phyloP scores from a whole-genome alignment of 257 asterid species.

The Solanum corneliomulleri region DNA sequence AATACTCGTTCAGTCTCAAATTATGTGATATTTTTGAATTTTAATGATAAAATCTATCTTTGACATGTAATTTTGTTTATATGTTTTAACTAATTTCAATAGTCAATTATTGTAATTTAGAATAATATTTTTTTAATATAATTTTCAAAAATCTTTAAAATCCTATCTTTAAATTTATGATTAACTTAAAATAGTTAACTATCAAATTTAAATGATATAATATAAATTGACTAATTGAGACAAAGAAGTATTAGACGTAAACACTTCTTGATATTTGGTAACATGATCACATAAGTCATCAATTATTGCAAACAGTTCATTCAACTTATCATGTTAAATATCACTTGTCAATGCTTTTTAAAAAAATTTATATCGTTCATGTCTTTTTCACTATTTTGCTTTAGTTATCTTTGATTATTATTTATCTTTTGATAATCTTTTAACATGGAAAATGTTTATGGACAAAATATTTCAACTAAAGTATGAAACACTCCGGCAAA shows the following conservation, averaged over 20 bases:
- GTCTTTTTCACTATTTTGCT: background rate
- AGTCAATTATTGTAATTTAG: too few relatives aligned
- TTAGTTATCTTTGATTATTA: background rate
- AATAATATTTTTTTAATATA: too few relatives aligned
- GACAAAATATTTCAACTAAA: background rate
- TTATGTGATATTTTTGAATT: too few relatives aligned
- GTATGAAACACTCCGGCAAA: background rate
- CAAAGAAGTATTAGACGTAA: too few relatives aligned
- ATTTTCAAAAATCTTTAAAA: too few relatives aligned
- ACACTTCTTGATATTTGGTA: background rate
- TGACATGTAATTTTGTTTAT: fast-evolving
- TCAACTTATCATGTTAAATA: background rate
- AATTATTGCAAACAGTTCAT: background rate
- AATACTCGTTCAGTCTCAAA: background rate
- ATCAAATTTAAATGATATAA: too few relatives aligned
- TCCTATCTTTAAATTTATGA: too few relatives aligned
- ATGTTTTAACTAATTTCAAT: too few relatives aligned
- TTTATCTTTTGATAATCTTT: background rate
- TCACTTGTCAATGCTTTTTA: background rate
- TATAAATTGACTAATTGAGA: too few relatives aligned
- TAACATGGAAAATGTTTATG: too few relatives aligned
- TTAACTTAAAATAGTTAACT: too few relatives aligned
- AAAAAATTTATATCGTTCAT: background rate
- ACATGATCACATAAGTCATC: background rate
- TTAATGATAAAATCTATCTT: too few relatives aligned